phyloP scores from a whole-genome alignment of 2,329 filamentous ascomycete genomes.

The Trichoderma aggressivum region DNA sequence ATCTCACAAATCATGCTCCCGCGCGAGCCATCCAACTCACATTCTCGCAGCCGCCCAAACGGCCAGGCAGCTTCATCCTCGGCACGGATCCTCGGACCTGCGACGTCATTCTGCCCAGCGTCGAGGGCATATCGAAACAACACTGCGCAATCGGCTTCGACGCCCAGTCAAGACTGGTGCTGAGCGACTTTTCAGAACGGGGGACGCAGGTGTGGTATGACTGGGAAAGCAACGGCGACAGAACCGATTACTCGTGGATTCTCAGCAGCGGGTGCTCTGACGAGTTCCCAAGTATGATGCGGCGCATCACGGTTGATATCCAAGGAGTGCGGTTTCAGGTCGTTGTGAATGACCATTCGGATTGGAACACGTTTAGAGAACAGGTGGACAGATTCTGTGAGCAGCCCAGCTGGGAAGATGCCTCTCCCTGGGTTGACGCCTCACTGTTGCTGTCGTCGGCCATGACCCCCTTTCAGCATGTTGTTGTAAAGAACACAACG shows the following conservation, averaged over 20 bases:
- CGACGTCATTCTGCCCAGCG: slow-evolving; percentile 37
- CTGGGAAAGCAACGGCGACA: slow-evolving; percentile 39
- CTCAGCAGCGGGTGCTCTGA: slow-evolving; percentile 32
- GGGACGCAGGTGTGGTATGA: slow-evolving; percentile 44
- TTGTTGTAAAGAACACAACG: slow-evolving; percentile 36
- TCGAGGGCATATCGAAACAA: slow-evolving; percentile 33
- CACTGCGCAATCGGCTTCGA: slow-evolving; percentile 42
- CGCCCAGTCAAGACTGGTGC: slow-evolving; percentile 35
- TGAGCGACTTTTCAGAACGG: slow-evolving; percentile 37
- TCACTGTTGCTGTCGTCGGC: slow-evolving; percentile 19
- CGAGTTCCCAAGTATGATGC: slow-evolving; percentile 35
- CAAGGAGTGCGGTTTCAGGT: slow-evolving; percentile 40
- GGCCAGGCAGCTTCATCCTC: slow-evolving; percentile 37
- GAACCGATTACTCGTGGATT: slow-evolving; percentile 36
- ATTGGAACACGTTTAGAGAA: slow-evolving; percentile 33
- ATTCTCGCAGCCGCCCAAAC: slow-evolving; percentile 35
- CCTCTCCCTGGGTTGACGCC: slow-evolving; percentile 28
- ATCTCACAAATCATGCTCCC: slow-evolving; percentile 25
- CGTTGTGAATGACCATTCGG: slow-evolving; percentile 37
- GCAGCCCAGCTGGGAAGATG: slow-evolving; percentile 29
- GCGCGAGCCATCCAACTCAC: slow-evolving; percentile 34
- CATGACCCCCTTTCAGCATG: slow-evolving; percentile 32
- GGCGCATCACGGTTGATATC: slow-evolving; percentile 38
- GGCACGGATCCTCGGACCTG: slow-evolving; percentile 36
- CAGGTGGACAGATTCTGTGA: slow-evolving; percentile 35